Conservation (phyloP, 768 basidiomycete genomes). For the Pulveroboletus sp. region DNA sequence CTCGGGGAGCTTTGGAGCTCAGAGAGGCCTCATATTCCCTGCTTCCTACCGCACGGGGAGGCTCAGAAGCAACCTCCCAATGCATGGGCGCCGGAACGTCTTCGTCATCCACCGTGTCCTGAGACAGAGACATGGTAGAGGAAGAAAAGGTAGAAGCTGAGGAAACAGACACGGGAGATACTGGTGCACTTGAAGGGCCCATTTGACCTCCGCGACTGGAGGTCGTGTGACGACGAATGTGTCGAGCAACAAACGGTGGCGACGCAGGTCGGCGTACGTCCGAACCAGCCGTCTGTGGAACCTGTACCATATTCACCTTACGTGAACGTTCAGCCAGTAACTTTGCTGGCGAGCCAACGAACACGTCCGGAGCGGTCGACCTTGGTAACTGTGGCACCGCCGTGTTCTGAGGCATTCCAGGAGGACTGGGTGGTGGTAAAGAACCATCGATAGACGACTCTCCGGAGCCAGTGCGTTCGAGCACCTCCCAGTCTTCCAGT, state of each 20-base stretch:
- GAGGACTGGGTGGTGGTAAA: constrained; percentile 17
- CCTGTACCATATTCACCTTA: constrained; percentile 23
- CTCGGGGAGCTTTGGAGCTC: constrained; percentile 19
- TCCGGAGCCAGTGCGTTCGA: constrained; percentile 27
- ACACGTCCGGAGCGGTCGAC: constrained; percentile 8
- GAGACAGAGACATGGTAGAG: constrained; percentile 17
- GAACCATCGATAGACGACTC: constrained; percentile 24
- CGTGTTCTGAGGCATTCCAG: constrained; percentile 18
- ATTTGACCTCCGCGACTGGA: constrained; percentile 29
- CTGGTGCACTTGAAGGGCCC: constrained; percentile 29
- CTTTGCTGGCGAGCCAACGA: constrained; percentile 11
- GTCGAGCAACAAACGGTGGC: constrained; percentile 31
- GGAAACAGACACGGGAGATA: constrained; percentile 27
- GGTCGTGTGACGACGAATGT: constrained; percentile 32
- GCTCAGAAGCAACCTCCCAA: constrained; percentile 21
- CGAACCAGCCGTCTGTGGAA: constrained; percentile 14
- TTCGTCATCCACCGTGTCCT: constrained; percentile 16
- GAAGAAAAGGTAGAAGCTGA: constrained; percentile 26
- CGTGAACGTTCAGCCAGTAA: constrained; percentile 15
- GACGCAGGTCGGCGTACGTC: constrained; percentile 27
- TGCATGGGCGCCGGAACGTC: constrained; percentile 13
- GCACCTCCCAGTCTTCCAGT: constrained; percentile 31
- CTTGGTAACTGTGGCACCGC: constrained; percentile 14
- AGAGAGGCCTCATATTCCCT: constrained; percentile 12
- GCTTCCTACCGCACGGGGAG: constrained; percentile 16